Evolutionary conservation across 2,329 filamentous ascomycete genomes (phyloP), one percentile per base, ranked within the genome.

Genomic region (Aspergillus sp.): DNA sequence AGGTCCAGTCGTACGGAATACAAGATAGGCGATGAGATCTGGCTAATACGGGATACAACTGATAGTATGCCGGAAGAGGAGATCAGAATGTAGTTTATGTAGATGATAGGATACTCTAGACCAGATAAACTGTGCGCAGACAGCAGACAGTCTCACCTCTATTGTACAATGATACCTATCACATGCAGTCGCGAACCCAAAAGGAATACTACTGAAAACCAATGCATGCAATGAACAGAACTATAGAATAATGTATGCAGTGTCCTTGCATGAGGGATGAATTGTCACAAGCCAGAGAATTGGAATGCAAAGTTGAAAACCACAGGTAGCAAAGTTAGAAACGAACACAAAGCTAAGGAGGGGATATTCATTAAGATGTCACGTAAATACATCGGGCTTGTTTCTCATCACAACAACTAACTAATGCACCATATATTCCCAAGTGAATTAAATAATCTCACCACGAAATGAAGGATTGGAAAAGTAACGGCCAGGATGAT

Each of bases 351-450:
- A 36, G 9, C 42, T 47, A 36, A 50, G 42, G 18, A n/a, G 45
- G 12, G 29, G 22, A 55, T 55, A 26, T 52, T 52, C 57, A 55
- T 58, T 58, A 55, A 55, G 42, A 47, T 53, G 12, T 32, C 26
- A 36, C 47, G 49, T 58, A 55, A 47, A 52, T 55, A 58, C 57
- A 55, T 58, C 18, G 53, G 45, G 24, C 46, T 52, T 58, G 46
- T 20, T 47, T 7, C 32, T 52, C 52, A 36, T 58, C 11, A 51
- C 49, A 36, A n/a, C 20, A 31, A 54, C 12, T 22, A 49, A 18
- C 20, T 39, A 53, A 58, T 24, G 52, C 52, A 36, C 26, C 22
- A 47, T 29, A 54, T 51, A 49, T 46, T 26, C 24, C 26, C 22
- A 32, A 49, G 20, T 14, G 12, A 55, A 55, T 7, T n/a, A 18